Evolutionary conservation across 441 rosid species (phyloP).

Genomic region (Eruca vesicaria): DNA sequence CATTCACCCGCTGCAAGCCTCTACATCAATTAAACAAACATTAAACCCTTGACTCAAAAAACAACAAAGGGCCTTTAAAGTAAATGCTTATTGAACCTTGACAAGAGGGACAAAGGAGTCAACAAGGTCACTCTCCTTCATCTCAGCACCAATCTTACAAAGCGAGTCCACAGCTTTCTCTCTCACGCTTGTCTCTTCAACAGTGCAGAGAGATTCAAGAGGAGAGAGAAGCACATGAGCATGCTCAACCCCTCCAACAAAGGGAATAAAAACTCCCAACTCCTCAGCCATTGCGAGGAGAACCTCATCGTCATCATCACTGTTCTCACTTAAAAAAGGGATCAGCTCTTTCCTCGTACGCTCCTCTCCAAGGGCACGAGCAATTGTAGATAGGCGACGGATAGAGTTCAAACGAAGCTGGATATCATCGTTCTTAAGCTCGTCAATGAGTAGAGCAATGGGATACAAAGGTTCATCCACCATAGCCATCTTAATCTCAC

Average conservation of each 20-base stretch:
- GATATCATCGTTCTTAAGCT: conserved; percentile 90
- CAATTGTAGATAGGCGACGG: conserved; percentile 79
- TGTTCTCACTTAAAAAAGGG: conserved; percentile 88
- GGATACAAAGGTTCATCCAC: conserved; percentile 89
- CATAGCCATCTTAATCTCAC: conserved; percentile 21
- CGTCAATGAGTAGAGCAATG: conserved; percentile 86
- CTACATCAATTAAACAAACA: conserved; percentile 35
- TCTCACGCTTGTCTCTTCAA: conserved; percentile 93
- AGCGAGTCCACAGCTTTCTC: conserved; percentile 86
- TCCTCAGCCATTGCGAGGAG: conserved; percentile 98
- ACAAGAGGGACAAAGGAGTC: conserved; percentile 75
- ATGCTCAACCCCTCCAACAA: conserved; percentile 86
- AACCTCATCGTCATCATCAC: conserved; percentile 95
- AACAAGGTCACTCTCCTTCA: conserved; percentile 78
- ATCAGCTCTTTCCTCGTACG: conserved; percentile 87
- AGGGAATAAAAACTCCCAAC: conserved; percentile 84
- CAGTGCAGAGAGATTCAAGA: conserved; percentile 76
- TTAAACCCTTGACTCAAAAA: background rate
- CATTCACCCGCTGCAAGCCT: conserved; percentile 91
- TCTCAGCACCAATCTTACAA: conserved; percentile 84
- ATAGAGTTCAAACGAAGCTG: conserved; percentile 93
- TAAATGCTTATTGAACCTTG: conserved; percentile 66
- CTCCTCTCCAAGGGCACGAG: conserved; percentile 95
- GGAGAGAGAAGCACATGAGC: conserved; percentile 85
- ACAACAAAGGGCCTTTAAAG: background rate